phyloP scores from a whole-genome alignment of 2,329 filamentous ascomycete genomes.

The Corniculantispora saksenae region DNA sequence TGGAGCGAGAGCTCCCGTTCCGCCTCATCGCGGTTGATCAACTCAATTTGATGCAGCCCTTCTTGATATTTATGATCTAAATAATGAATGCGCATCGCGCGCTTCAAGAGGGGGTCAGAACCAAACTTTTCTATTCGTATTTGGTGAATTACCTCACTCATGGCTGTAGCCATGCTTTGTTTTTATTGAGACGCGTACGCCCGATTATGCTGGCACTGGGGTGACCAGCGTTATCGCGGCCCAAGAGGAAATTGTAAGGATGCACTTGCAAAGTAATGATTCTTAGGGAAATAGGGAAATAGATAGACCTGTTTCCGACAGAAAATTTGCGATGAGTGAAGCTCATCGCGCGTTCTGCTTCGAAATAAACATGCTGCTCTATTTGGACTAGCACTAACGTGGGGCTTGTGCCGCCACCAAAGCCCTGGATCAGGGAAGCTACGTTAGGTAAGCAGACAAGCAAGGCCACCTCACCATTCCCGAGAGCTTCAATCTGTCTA shows the following conservation, averaged over 20 bases:
- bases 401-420: background rate
- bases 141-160: constrained; percentile 6
- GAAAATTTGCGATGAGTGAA: constrained; percentile 19
- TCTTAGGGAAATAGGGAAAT: background rate
- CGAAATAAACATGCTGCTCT: constrained; percentile 13
- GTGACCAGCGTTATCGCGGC: too few relatives aligned
- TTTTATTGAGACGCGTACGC: background rate
- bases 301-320: background rate
- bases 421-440: background rate
- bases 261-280: too few relatives aligned
- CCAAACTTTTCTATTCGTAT: background rate
- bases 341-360: constrained; percentile 1
- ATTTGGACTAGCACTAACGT: background rate
- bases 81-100: constrained; percentile 47
- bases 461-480: constrained; percentile 18
- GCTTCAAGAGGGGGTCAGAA: constrained; percentile 35
- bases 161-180: constrained; percentile 19
- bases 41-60: constrained; percentile 63
- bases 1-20: constrained; percentile 69
- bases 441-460: constrained; percentile 15
- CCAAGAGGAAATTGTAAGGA: too few relatives aligned
- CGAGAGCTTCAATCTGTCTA: background rate
- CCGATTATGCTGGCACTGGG: background rate
- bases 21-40: constrained; percentile 74
- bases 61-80: constrained; percentile 73